A percentile compares a stretch with the other conserved stretches of the same genome.
Evolutionary conservation across 495 filamentous ascomycete genomes (phyloP).

Genomic region (Xylaria curta): DNA sequence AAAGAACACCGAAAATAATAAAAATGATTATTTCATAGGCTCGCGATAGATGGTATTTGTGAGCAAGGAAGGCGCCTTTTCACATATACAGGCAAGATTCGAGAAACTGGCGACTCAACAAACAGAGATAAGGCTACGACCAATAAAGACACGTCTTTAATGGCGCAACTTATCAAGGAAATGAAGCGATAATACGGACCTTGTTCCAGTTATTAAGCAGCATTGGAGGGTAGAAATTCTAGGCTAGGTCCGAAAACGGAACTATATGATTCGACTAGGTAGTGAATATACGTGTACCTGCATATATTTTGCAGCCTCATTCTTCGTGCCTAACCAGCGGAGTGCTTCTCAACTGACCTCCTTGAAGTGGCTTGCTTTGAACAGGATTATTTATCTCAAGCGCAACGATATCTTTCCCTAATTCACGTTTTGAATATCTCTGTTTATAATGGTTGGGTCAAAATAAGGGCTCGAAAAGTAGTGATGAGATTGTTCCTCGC

Average conservation of each 20-base stretch:
- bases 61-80: neutral
- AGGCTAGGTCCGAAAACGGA: neutral
- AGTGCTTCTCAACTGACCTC: neutral
- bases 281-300: neutral
- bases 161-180: neutral
- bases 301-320: neutral
- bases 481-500: neutral
- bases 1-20: no score
- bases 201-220: neutral
- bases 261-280: neutral
- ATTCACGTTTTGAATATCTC: neutral
- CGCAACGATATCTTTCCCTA: neutral
- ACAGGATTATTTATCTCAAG: neutral
- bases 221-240: no score
- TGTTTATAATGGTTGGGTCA: neutral
- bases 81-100: neutral
- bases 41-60: no score
- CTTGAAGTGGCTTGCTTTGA: neutral
- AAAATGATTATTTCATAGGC: no score
- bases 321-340: neutral
- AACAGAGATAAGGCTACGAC: neutral
- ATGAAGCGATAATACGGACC: neutral
- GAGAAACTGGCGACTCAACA: neutral
- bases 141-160: neutral
- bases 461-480: neutral